Evolutionary conservation across 305 asterid genomes (phyloP).

Genomic region (Stenogyne calaminthoides): DNA sequence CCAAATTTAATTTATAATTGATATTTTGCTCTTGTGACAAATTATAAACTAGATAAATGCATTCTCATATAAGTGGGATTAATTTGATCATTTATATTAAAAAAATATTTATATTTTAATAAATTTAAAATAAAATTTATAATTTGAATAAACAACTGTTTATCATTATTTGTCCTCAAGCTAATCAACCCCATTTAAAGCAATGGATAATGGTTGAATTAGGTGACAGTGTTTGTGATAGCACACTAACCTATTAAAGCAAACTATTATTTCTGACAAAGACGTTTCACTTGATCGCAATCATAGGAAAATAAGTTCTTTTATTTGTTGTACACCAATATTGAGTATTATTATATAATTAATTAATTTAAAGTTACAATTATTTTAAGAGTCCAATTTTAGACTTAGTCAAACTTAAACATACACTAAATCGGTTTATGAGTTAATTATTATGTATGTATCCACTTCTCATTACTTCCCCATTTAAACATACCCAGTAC

Average conservation of each 20-base stretch:
- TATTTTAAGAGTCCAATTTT: no score
- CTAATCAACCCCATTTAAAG: neutral
- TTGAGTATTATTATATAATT: no score
- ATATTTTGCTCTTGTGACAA: neutral
- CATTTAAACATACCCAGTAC: no score
- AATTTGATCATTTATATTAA: no score
- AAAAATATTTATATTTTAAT: no score
- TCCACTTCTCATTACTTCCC: no score
- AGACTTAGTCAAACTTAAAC: no score
- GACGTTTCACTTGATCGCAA: slow-evolving; percentile 20
- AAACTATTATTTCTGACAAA: slow-evolving; percentile 11
- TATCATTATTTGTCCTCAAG: neutral
- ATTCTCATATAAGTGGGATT: neutral
- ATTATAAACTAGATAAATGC: no score
- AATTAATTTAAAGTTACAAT: no score
- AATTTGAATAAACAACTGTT: neutral
- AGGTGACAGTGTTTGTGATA: slow-evolving; percentile 11
- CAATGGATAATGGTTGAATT: slow-evolving; percentile 1
- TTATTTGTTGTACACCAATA: neutral
- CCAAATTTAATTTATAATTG: neutral
- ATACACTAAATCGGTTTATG: no score
- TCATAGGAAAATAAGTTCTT: neutral
- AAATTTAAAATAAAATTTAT: no score
- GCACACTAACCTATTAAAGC: neutral
- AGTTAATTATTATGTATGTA: no score